Conservation (phyloP, 2,329 filamentous ascomycete genomes). For the Nemania sp. region DNA sequence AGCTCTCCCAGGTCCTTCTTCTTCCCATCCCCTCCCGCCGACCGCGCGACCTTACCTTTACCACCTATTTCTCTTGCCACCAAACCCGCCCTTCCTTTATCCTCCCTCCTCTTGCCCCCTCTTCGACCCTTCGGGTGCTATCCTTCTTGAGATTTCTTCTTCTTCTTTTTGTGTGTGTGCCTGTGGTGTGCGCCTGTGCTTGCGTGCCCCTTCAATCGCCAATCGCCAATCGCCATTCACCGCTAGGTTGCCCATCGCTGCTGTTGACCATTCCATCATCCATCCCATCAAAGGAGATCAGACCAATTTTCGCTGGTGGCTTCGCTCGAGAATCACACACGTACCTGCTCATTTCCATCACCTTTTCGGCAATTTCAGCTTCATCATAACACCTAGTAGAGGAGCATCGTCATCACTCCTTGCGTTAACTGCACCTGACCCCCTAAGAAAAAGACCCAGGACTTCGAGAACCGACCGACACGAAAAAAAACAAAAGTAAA, state of each 20-base stretch:
- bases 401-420: conserved; percentile 19
- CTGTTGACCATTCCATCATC: conserved; percentile 42
- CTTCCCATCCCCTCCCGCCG: conserved; percentile 48
- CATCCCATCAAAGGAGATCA: conserved; percentile 6
- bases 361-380: conserved; percentile 24
- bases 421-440: too few relatives aligned
- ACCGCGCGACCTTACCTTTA: conserved; percentile 28
- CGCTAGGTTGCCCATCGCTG: conserved; percentile 46
- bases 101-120: conserved; percentile 47
- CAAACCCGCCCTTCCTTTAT: conserved; percentile 52
- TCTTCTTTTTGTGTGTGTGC: conserved; percentile 48
- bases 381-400: conserved; percentile 39
- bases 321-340: conserved; percentile 37
- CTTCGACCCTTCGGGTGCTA: conserved; percentile 52
- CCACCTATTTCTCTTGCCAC: conserved; percentile 44
- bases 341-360: conserved; percentile 24
- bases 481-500: conserved; percentile 48
- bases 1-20: conserved; percentile 43
- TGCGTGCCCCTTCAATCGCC: conserved; percentile 43
- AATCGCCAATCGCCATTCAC: conserved; percentile 32
- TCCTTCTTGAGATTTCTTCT: conserved; percentile 49
- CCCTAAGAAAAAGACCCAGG: conserved; percentile 31
- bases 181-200: conserved; percentile 40
- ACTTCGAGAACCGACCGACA: conserved; percentile 42
- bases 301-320: conserved; percentile 37